A percentile compares a stretch with the other conserved stretches of the same genome.
Conservation (phyloP, 441 rosid genomes). For the Pelargonium myrrhifolium region DNA sequence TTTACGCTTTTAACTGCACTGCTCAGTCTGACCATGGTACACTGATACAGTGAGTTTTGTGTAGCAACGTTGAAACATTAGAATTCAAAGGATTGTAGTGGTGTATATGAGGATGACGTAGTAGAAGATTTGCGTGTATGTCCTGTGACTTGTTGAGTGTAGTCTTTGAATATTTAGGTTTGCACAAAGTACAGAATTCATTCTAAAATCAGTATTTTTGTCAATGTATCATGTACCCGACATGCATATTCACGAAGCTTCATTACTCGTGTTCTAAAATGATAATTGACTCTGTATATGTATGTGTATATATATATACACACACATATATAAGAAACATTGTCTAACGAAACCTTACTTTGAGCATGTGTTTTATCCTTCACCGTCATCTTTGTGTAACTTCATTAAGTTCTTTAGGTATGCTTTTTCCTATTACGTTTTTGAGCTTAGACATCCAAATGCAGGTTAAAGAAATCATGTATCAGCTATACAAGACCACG, state of each 20-base stretch:
- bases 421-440: neutral
- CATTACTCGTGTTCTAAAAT: neutral
- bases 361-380: constrained; percentile 5
- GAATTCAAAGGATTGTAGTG: neutral
- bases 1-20: no score
- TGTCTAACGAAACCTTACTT: neutral
- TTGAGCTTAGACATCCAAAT: constrained; percentile 13
- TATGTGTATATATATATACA: no score
- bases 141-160: neutral
- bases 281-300: neutral
- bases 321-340: no score
- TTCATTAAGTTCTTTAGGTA: neutral
- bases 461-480: constrained; percentile 88
- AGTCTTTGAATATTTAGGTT: neutral
- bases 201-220: neutral
- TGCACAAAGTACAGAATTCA: neutral
- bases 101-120: neutral
- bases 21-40: no score
- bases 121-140: neutral
- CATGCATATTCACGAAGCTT: neutral
- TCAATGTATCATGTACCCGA: neutral
- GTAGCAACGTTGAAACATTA: neutral
- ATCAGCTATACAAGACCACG: constrained; percentile 57
- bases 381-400: neutral
- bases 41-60: neutral